A percentile compares a stretch with the other conserved stretches of the same genome.
These are phyloP conservation scores for Blastocystis hominis DNA, from an alignment of 352 stramenopile genomes.

Conservation along the genomic window DNA sequence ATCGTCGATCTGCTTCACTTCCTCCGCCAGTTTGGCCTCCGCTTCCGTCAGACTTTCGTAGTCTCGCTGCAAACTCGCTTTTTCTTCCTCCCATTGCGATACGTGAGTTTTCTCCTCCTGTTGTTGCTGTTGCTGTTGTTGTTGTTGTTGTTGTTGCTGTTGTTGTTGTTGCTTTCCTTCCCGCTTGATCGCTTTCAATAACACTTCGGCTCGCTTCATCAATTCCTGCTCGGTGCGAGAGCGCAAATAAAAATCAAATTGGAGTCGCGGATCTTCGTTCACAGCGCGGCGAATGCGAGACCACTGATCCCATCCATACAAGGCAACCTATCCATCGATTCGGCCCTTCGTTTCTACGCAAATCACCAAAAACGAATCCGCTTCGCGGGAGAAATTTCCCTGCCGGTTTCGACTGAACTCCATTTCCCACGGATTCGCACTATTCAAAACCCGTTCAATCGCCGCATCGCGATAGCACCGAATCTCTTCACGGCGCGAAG, in stretches of 20 bases:
- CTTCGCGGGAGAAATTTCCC: neutral
- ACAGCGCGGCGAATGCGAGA: neutral
- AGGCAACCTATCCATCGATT: neutral
- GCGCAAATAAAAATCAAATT: neutral
- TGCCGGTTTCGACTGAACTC: neutral
- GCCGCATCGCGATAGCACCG: neutral
- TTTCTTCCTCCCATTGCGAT: neutral
- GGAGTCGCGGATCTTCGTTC: neutral
- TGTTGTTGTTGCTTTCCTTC: no score
- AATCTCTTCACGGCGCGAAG: constrained; percentile 72
- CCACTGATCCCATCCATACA: constrained; percentile 27
- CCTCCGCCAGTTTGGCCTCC: neutral
- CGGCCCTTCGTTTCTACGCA: neutral
- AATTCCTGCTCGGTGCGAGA: constrained; percentile 26
- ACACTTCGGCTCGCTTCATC: neutral
- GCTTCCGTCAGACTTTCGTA: neutral
- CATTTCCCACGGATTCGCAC: neutral
- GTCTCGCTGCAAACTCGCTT: neutral
- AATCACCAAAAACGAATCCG: neutral
- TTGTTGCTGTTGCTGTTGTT: neutral
- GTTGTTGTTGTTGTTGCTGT: no score
- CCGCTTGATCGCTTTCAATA: constrained; percentile 11
- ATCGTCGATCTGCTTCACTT: neutral
- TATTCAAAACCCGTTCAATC: neutral
- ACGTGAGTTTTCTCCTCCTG: neutral